Percentiles rank a stretch among this genome's conserved stretches.
phyloP scores from a whole-genome alignment of 2,329 filamentous ascomycete species.

The Cercospora sp. region DNA sequence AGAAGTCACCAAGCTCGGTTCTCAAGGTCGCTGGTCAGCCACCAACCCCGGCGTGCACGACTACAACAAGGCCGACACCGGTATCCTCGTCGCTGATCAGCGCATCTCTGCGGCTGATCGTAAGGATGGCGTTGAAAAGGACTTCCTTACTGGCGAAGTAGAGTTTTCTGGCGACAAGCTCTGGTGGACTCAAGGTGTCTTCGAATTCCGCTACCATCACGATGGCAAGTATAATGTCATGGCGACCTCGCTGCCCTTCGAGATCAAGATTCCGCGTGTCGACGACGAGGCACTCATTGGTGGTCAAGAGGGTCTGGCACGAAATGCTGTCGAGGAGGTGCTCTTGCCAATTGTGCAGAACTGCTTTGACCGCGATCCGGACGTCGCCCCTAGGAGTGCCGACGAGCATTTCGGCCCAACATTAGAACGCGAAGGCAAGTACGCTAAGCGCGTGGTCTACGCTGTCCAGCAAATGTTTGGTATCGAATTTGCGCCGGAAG shows the following conservation, averaged over 20 bases:
- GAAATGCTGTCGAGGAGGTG: slow-evolving; percentile 70
- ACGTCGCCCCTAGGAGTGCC: slow-evolving; percentile 77
- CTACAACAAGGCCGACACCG: slow-evolving; percentile 69
- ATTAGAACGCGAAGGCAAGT: slow-evolving; percentile 85
- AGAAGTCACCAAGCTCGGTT: slow-evolving; percentile 78
- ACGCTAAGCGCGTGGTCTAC: slow-evolving; percentile 85
- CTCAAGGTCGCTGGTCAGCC: slow-evolving; percentile 85
- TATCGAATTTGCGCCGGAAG: slow-evolving; percentile 88
- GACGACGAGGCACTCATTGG: slow-evolving; percentile 59
- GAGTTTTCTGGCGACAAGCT: slow-evolving; percentile 88
- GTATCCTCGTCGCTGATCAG: slow-evolving; percentile 70
- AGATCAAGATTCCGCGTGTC: slow-evolving; percentile 79
- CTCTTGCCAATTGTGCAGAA: slow-evolving; percentile 83
- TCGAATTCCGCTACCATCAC: slow-evolving; percentile 97
- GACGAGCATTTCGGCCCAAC: slow-evolving; percentile 83
- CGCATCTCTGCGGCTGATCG: slow-evolving; percentile 50
- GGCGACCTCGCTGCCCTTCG: slow-evolving; percentile 90
- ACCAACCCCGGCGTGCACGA: slow-evolving; percentile 77
- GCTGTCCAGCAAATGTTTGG: slow-evolving; percentile 95
- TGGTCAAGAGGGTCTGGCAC: slow-evolving; percentile 61
- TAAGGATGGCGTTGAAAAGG: slow-evolving; percentile 52
- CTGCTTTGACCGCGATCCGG: slow-evolving; percentile 87
- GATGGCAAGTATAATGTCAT: slow-evolving; percentile 89
- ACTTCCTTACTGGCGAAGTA: slow-evolving; percentile 76
- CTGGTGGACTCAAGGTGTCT: slow-evolving; percentile 95